phyloP scores from a whole-genome alignment of 2,329 filamentous ascomycete genomes.

The Fusarium fracticaudum region DNA sequence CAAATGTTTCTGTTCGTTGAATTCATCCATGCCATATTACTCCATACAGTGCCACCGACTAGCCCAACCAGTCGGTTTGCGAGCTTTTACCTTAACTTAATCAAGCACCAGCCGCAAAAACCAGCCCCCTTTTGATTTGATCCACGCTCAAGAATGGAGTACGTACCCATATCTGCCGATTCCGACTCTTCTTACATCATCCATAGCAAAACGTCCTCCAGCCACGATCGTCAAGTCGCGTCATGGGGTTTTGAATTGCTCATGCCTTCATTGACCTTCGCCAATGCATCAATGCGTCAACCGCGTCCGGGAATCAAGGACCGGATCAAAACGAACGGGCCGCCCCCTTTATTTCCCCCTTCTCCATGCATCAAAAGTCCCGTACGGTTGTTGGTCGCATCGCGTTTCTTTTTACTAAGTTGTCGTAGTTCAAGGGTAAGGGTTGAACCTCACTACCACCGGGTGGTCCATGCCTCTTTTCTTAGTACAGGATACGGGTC shows the following conservation, averaged over 20 bases:
- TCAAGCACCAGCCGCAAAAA: conserved; percentile 35
- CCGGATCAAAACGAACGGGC: conserved; percentile 24
- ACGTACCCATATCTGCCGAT: conserved; percentile 6
- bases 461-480: conserved; percentile 12
- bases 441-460: conserved; percentile 20
- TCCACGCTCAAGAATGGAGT: conserved; percentile 15
- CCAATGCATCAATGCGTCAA: conserved; percentile 36
- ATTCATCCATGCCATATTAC: conserved; percentile 34
- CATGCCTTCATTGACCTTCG: conserved; percentile 13
- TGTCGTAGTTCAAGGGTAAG: conserved; percentile 13
- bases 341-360: conserved; percentile 32
- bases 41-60: conserved; percentile 37
- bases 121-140: conserved; percentile 36
- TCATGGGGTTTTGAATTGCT: conserved; percentile 3
- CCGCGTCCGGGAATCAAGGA: conserved; percentile 20
- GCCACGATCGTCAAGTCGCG: conserved; percentile 24
- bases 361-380: conserved; percentile 17
- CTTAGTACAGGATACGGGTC: conserved; percentile 59
- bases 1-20: conserved; percentile 30
- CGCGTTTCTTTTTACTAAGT: conserved; percentile 17
- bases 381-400: conserved; percentile 23
- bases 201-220: background rate
- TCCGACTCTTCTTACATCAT: conserved; percentile 12
- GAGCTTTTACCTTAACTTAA: background rate
- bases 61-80: conserved; percentile 23